Evolutionary conservation across 805 yeast genomes (phyloP), one percentile per base, ranked within the genome.

Genomic region (Maudiozyma serrabonitensis): DNA sequence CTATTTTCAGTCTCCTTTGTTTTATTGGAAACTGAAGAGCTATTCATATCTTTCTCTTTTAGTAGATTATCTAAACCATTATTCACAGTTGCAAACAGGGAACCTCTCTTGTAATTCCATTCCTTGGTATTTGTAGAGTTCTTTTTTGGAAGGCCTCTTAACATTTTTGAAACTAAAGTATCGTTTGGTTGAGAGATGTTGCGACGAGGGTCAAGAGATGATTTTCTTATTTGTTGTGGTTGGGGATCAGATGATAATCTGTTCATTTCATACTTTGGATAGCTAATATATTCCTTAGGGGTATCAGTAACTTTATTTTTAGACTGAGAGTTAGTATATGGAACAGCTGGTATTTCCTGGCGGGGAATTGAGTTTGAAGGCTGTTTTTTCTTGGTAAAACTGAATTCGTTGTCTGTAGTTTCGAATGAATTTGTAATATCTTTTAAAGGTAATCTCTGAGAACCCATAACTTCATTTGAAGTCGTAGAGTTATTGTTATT

Each of bases 181-280:
- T 54, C 54, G 2, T 41, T 49, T 9, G 69, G 67, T 44, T 61
- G 64, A 4, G 67, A 54, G 11, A 56, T 41, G 45, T 59, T 61
- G 31, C 64, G 58, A 43, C 66, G 62, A 6, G 69, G 69, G 46
- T 64, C 69, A 35, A 64, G 48, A 0, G 67, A 63, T 16, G 39
- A 38, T 6, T 39, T 26, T 5, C 34, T 16, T 15, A 26, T 46
- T 18, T 18, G 34, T 25, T 45, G 52, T 6, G 38, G 26, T n/a
- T 28, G 41, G 2, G 54, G 54, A 6, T 53, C 59, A 32, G 62
- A 58, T 8, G 51, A 46, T 1, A 53, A 38, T n/a, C 60, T 55
- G 13, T 15, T 25, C 4, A 23, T 21, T 6, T 16, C 38, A 35
- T 15, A 15, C 16, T 18, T 16, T n/a, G 11, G 16, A 16, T 6